A percentile compares a stretch with the other conserved stretches of the same genome.
These are phyloP conservation scores for Globisporangium recalcitrans DNA, from an alignment of 352 stramenopile genomes.

Conservation along the genomic window DNA sequence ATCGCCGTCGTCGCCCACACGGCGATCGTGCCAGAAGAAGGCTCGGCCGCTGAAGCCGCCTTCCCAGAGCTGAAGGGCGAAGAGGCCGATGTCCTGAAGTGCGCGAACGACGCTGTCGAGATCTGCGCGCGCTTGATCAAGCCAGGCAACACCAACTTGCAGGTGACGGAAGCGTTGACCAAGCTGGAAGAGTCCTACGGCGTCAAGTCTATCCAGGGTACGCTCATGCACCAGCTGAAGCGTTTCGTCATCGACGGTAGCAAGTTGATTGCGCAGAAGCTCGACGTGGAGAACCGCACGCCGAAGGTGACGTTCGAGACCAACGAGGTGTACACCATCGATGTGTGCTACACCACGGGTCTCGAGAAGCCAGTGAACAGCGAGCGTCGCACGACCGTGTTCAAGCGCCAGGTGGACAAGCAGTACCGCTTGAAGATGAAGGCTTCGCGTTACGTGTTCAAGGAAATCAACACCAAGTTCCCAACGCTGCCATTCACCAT, in stretches of 20 bases:
- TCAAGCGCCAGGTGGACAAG: constrained; percentile 98
- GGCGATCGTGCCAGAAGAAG: constrained; percentile 87
- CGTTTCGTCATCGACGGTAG: constrained; percentile 98
- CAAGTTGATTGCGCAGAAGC: constrained; percentile 92
- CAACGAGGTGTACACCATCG: constrained; percentile 98
- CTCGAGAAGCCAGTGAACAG: constrained; percentile 92
- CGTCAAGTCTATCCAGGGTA: constrained; percentile 96
- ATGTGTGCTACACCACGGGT: constrained; percentile 98
- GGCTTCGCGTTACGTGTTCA: constrained; percentile 93
- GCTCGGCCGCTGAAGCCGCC: constrained; percentile 41
- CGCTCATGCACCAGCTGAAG: constrained; percentile 99
- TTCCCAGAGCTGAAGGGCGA: constrained; percentile 59
- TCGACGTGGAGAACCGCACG: constrained; percentile 87
- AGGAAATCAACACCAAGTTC: constrained; percentile 98
- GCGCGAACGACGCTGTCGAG: constrained; percentile 96
- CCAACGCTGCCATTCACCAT: constrained; percentile 98
- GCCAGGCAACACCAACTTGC: constrained; percentile 94
- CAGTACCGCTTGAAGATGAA: constrained; percentile 96
- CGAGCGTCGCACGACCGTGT: constrained; percentile 95
- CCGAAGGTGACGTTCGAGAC: constrained; percentile 92
- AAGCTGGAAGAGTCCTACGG: constrained; percentile 95
- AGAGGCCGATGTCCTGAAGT: constrained; percentile 95
- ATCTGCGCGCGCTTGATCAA: constrained; percentile 96
- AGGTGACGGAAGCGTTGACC: constrained; percentile 93
- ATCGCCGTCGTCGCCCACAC: constrained; percentile 98